These are phyloP conservation scores for Xylariomycetidae sp. DNA, from an alignment of 2,329 filamentous ascomycete genomes.

Conservation along the genomic window DNA sequence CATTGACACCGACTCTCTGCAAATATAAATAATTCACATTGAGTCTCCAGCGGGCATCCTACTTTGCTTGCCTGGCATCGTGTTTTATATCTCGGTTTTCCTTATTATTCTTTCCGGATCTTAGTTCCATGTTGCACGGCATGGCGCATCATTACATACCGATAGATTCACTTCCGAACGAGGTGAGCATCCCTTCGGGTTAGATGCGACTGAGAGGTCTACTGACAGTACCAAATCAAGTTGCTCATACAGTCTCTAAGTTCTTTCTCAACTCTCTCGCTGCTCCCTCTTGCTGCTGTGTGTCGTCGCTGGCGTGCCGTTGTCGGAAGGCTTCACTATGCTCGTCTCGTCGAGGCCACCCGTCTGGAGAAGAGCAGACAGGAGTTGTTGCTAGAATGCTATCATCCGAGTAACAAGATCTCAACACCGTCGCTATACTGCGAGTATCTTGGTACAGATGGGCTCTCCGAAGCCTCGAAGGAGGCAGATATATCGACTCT, in stretches of 20 bases:
- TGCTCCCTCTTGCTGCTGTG: conserved; percentile 53
- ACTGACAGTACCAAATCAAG: conserved; percentile 21
- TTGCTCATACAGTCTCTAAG: conserved; percentile 47
- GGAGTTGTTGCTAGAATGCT: conserved; percentile 72
- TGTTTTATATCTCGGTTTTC: conserved; percentile 11
- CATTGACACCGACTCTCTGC: no score
- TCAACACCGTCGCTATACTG: conserved; percentile 65
- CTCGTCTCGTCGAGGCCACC: conserved; percentile 56
- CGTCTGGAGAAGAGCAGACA: conserved; percentile 56
- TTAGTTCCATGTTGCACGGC: conserved; percentile 18
- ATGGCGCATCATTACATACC: conserved; percentile 19
- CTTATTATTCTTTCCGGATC: conserved; percentile 12
- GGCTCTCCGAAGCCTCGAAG: conserved; percentile 40
- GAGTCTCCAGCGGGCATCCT: no score
- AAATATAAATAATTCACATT: no score
- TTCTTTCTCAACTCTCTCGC: conserved; percentile 41
- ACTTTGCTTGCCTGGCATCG: conserved; percentile 14
- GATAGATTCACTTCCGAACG: conserved; percentile 30
- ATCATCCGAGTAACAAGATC: conserved; percentile 65
- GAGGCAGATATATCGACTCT: conserved; percentile 37
- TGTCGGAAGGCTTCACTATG: conserved; percentile 59
- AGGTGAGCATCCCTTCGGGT: conserved; percentile 19
- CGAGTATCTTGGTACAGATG: conserved; percentile 60
- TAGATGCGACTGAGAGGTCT: neutral
- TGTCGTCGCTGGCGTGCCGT: conserved; percentile 61